These are phyloP conservation scores for Diaporthe nobilis DNA, from an alignment of 2,329 filamentous ascomycete species.

Conservation along the genomic window DNA sequence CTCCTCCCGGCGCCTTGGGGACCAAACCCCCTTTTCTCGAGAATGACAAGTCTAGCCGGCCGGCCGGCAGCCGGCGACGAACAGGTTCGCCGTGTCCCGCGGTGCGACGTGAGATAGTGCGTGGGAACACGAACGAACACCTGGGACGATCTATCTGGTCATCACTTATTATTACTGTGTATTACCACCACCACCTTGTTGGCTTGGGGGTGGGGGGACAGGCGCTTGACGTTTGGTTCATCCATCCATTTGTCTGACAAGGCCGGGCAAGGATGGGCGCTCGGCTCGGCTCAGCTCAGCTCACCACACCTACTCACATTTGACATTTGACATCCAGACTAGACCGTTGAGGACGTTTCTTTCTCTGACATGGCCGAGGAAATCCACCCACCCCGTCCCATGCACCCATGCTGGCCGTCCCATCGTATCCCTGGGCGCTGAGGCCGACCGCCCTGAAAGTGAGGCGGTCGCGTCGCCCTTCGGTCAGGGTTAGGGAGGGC, in stretches of 20 bases:
- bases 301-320: background rate
- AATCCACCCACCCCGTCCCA: background rate
- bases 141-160: slow-evolving; percentile 4
- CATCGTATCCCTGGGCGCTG: slow-evolving; percentile 8
- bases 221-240: background rate
- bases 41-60: slow-evolving; percentile 26
- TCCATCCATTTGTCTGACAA: background rate
- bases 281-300: slow-evolving; percentile 3
- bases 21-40: background rate
- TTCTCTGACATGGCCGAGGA: slow-evolving; percentile 6
- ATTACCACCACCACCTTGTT: background rate
- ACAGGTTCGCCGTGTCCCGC: slow-evolving; percentile 16
- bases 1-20: background rate
- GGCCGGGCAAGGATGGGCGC: slow-evolving; percentile 4
- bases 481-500: slow-evolving; percentile 21
- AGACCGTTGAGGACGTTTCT: slow-evolving; percentile 3
- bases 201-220: background rate
- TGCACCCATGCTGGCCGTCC: background rate
- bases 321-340: background rate
- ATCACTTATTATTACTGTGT: slow-evolving; percentile 4
- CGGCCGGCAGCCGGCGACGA: slow-evolving; percentile 14
- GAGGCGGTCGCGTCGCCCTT: slow-evolving; percentile 18
- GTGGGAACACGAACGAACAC: slow-evolving; percentile 13
- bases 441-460: slow-evolving; percentile 27
- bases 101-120: slow-evolving; percentile 8